A percentile compares a stretch with the other conserved stretches of the same genome.
Evolutionary conservation across 805 yeast species (phyloP).

Genomic region (Nakazawaea ernobii): DNA sequence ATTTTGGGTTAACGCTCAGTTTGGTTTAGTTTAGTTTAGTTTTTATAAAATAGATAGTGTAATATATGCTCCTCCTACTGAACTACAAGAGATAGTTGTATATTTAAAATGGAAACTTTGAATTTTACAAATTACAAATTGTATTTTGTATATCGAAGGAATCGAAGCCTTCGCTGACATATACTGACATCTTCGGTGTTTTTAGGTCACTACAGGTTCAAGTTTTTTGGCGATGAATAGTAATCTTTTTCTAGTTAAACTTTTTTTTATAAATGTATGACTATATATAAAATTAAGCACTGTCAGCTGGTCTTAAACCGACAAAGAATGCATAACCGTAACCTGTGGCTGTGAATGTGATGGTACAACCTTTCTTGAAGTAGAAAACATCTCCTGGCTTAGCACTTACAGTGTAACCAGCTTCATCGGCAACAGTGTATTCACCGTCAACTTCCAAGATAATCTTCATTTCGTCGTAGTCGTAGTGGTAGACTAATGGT

Average conservation of each 20-base stretch:
- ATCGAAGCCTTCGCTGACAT: not conserved
- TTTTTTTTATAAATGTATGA: too few species aligned
- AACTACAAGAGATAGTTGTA: too few species aligned
- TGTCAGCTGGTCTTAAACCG: constrained; percentile 48
- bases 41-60: too few species aligned
- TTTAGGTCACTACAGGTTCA: not conserved
- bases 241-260: not conserved
- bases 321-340: constrained; percentile 60
- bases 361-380: constrained; percentile 63
- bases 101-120: too few species aligned
- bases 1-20: too few species aligned
- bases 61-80: too few species aligned
- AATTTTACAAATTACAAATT: too few species aligned
- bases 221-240: not conserved
- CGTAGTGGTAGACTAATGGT: constrained; percentile 61
- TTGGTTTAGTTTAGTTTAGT: too few species aligned
- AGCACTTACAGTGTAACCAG: constrained; percentile 52
- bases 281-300: constrained; percentile 18
- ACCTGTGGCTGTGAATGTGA: constrained; percentile 57
- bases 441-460: constrained; percentile 64
- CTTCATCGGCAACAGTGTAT: constrained; percentile 56
- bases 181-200: not conserved
- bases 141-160: too few species aligned
- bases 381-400: constrained; percentile 63
- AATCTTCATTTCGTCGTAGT: constrained; percentile 66